Percentiles rank a stretch among this genome's conserved stretches.
Evolutionary conservation across 169 alveolate genomes (phyloP).

Genomic region (Eimeria mitis): DNA sequence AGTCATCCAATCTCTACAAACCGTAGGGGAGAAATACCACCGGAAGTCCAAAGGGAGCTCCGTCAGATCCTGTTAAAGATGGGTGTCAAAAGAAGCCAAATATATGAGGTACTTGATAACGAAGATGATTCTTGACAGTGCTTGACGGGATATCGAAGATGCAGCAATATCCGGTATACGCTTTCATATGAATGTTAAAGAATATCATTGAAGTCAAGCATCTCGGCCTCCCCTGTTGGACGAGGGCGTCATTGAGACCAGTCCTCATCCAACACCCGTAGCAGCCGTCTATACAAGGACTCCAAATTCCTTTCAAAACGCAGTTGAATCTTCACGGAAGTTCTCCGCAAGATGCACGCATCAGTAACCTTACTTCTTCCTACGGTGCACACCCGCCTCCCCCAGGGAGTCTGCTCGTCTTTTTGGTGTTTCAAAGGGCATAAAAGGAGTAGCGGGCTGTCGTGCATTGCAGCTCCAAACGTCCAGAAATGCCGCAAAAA

Average conservation of each 20-base stretch:
- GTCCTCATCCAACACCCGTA: not conserved
- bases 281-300: not conserved
- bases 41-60: conserved; percentile 42
- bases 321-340: not conserved
- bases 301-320: not conserved
- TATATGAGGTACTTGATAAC: conserved; percentile 53
- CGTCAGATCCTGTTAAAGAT: conserved; percentile 46
- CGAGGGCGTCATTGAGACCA: not conserved
- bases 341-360: not conserved
- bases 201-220: not conserved
- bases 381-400: not conserved
- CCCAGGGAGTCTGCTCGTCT: not conserved
- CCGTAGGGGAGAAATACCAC: conserved; percentile 1
- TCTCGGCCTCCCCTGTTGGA: not conserved
- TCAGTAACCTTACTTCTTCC: not conserved
- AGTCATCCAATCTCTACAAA: conserved; percentile 66
- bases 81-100: conserved; percentile 50
- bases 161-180: not conserved
- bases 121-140: conserved; percentile 34
- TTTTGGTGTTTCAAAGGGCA: not conserved
- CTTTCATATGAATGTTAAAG: not conserved
- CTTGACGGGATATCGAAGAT: not conserved
- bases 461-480: not conserved
- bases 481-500: not conserved
- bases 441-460: not conserved